phyloP scores from a whole-genome alignment of 768 basidiomycete species.

The Agaricus sinodeliciosus region DNA sequence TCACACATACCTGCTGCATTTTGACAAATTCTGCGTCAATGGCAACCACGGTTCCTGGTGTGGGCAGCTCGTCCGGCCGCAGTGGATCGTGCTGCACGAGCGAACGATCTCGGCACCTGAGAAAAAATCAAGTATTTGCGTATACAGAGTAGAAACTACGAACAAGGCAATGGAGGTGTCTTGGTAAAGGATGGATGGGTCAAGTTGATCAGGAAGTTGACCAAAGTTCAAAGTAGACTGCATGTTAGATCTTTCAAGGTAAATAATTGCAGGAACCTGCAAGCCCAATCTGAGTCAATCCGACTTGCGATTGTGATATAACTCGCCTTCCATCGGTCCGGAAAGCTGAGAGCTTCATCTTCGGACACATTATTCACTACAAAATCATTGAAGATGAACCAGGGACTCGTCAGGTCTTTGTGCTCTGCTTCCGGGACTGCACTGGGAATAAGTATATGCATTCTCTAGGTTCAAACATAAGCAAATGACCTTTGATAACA shows the following conservation, averaged over 20 bases:
- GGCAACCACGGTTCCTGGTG: slow-evolving; percentile 80
- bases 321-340: slow-evolving; percentile 86
- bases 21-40: slow-evolving; percentile 98
- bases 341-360: slow-evolving; percentile 82
- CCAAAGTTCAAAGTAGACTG: slow-evolving; percentile 53
- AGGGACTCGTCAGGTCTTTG: slow-evolving; percentile 42
- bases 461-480: background rate
- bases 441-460: background rate
- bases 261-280: slow-evolving; percentile 85
- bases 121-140: background rate
- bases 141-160: slow-evolving; percentile 17
- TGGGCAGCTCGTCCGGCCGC: slow-evolving; percentile 68
- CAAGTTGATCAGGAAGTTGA: slow-evolving; percentile 56
- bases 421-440: slow-evolving; percentile 66
- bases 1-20: slow-evolving; percentile 72
- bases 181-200: slow-evolving; percentile 68
- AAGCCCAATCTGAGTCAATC: background rate
- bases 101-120: slow-evolving; percentile 68
- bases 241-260: slow-evolving; percentile 73
- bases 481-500: slow-evolving; percentile 65
- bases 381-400: slow-evolving; percentile 98
- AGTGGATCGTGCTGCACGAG: slow-evolving; percentile 78
- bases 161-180: slow-evolving; percentile 89
- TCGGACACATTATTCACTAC: slow-evolving; percentile 79
- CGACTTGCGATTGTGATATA: slow-evolving; percentile 9